A percentile compares a stretch with the other conserved stretches of the same genome.
Conservation (phyloP, 2,329 filamentous ascomycete genomes). For the Nigrospora sphaerica region DNA sequence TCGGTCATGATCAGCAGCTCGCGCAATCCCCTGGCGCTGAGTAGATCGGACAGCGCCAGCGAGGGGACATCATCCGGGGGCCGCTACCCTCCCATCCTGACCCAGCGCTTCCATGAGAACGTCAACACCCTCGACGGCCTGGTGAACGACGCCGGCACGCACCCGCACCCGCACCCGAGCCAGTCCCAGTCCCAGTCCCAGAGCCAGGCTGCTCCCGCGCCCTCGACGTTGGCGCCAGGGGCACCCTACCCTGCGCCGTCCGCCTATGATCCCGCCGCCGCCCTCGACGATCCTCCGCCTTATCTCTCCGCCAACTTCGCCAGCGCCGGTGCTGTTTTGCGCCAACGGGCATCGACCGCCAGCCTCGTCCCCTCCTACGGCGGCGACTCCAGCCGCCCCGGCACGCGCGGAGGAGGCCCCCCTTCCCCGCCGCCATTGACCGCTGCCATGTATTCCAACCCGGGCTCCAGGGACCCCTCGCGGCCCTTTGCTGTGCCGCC, state of each 20-base stretch:
- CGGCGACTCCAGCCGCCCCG: slow-evolving; percentile 1
- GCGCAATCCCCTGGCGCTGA: slow-evolving; percentile 5
- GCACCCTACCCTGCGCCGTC: slow-evolving; percentile 1
- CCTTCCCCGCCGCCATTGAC: slow-evolving; percentile 11
- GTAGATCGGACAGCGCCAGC: slow-evolving; percentile 7
- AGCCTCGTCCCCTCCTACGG: slow-evolving; percentile 3
- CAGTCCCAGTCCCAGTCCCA: background rate
- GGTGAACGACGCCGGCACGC: slow-evolving; percentile 3
- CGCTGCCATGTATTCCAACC: slow-evolving; percentile 45
- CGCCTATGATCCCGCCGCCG: background rate
- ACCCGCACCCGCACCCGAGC: background rate
- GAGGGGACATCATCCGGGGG: slow-evolving; percentile 1
- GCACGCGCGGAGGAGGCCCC: slow-evolving; percentile 2
- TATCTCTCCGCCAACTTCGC: slow-evolving; percentile 8
- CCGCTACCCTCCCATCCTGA: slow-evolving; percentile 3
- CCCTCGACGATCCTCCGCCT: slow-evolving; percentile 5
- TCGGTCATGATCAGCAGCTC: slow-evolving; percentile 2
- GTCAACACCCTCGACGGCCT: slow-evolving; percentile 6
- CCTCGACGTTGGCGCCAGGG: background rate
- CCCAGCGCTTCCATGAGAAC: slow-evolving; percentile 7
- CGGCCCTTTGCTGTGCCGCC: slow-evolving; percentile 49
- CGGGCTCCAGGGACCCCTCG: slow-evolving; percentile 34
- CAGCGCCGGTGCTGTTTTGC: slow-evolving; percentile 2
- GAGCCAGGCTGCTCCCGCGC: background rate
- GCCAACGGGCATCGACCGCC: slow-evolving; percentile 6